A percentile compares a stretch with the other conserved stretches of the same genome.
Evolutionary conservation across 129 eudicot genomes (phyloP).

Genomic region (Escallonia rubra): DNA sequence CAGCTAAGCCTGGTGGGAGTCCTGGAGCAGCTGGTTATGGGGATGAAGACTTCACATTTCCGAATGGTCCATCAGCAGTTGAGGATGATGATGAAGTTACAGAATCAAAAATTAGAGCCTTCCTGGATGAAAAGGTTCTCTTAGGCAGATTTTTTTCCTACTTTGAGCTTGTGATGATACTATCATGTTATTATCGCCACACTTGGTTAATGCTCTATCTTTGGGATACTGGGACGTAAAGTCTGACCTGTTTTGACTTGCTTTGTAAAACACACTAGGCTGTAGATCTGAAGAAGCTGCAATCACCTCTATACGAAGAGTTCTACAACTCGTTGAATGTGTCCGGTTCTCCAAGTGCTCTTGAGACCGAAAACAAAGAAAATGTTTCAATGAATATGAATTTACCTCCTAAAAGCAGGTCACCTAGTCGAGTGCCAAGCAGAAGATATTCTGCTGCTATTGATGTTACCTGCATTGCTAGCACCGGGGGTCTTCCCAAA

Average conservation of each 20-base stretch:
- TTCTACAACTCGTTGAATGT: slow-evolving; percentile 81
- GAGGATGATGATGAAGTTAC: slow-evolving; percentile 94
- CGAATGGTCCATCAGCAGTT: slow-evolving; percentile 47
- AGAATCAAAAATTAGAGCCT: slow-evolving; percentile 76
- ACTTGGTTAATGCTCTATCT: too few species aligned
- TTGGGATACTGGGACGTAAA: too few species aligned
- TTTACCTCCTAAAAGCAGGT: slow-evolving; percentile 84
- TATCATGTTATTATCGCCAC: too few species aligned
- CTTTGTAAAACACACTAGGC: slow-evolving; percentile 44
- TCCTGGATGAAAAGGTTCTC: slow-evolving; percentile 74
- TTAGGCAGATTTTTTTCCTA: background rate
- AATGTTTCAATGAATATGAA: slow-evolving; percentile 45
- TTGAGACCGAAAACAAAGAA: slow-evolving; percentile 59
- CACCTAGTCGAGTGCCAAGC: slow-evolving; percentile 52
- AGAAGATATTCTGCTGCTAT: slow-evolving; percentile 80
- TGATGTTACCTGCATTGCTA: slow-evolving; percentile 41
- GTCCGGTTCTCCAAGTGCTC: slow-evolving; percentile 37
- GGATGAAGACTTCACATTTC: slow-evolving; percentile 68
- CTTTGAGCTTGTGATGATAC: too few species aligned
- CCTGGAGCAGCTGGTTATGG: slow-evolving; percentile 27
- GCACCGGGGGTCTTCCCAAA: slow-evolving; percentile 50
- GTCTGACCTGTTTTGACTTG: background rate
- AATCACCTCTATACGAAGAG: slow-evolving; percentile 81
- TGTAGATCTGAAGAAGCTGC: slow-evolving; percentile 88
- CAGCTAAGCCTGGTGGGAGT: slow-evolving; percentile 25